Conservation (phyloP, 129 eudicot genomes). For the Saposhnikovia divaricata region DNA sequence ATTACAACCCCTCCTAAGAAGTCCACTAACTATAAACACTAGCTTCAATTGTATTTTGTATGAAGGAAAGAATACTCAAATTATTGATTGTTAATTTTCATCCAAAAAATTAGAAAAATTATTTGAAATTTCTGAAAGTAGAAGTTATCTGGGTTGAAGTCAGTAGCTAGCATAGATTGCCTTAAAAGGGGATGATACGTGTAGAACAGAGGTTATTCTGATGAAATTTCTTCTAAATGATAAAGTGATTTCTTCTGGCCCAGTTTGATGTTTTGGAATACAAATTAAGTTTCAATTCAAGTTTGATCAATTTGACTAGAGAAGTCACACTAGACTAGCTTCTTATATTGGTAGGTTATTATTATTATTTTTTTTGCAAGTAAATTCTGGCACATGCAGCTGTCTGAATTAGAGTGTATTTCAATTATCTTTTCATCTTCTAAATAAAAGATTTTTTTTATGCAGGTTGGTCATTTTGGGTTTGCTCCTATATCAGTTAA, state of each 20-base stretch:
- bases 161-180: not conserved
- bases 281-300: not conserved
- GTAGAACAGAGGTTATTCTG: not conserved
- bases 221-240: not conserved
- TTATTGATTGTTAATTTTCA: not conserved
- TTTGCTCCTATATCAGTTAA: conserved; percentile 18
- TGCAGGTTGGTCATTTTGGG: conserved; percentile 42
- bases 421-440: conserved; percentile 8
- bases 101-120: not conserved
- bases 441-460: conserved; percentile 13
- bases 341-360: not conserved
- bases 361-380: not conserved
- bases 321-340: not conserved
- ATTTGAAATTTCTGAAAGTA: not conserved
- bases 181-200: not conserved
- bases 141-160: not conserved
- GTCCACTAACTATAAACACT: not conserved
- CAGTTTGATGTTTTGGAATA: not conserved
- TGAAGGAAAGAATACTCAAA: not conserved
- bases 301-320: not conserved
- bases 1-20: not conserved
- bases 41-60: not conserved
- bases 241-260: not conserved
- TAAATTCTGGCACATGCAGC: not conserved
- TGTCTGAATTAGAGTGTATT: not conserved